Evolutionary conservation across 352 stramenopile genomes (phyloP).

Genomic region (Pythium biforme): DNA sequence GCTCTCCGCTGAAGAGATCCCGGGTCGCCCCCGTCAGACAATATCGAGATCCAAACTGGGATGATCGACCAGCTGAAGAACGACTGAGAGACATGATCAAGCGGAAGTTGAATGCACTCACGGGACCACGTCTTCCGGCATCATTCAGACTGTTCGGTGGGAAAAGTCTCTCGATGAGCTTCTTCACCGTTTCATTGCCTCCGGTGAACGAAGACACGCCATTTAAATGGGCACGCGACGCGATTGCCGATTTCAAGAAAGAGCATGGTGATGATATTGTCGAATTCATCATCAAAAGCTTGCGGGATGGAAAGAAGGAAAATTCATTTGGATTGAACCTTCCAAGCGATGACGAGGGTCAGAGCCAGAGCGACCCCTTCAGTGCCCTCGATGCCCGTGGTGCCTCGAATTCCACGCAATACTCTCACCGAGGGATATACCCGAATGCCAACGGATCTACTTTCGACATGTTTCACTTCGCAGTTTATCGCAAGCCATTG

Average conservation of each 20-base stretch:
- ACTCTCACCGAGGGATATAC: slow-evolving; percentile 23
- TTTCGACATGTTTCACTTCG: slow-evolving; percentile 78
- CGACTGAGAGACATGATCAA: slow-evolving; percentile 47
- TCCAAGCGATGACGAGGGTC: not conserved
- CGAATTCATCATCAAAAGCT: slow-evolving; percentile 50
- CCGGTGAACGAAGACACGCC: slow-evolving; percentile 68
- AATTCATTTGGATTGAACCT: not conserved
- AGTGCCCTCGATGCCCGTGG: not conserved
- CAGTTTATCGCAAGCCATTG: slow-evolving; percentile 41
- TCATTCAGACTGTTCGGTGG: slow-evolving; percentile 57
- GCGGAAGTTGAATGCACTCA: slow-evolving; percentile 54
- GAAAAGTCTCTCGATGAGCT: slow-evolving; percentile 44
- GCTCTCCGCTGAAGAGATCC: slow-evolving; percentile 6
- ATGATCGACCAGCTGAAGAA: slow-evolving; percentile 27
- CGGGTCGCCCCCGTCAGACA: slow-evolving; percentile 11
- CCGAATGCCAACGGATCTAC: slow-evolving; percentile 42
- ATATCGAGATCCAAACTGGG: slow-evolving; percentile 21
- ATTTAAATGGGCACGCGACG: slow-evolving; percentile 48
- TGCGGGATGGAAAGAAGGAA: slow-evolving; percentile 5
- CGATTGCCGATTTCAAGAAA: slow-evolving; percentile 54
- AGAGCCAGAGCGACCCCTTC: not conserved
- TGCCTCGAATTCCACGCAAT: not conserved
- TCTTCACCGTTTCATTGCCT: slow-evolving; percentile 56
- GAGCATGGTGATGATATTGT: slow-evolving; percentile 54
- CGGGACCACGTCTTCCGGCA: slow-evolving; percentile 51